Conservation (phyloP, 495 filamentous ascomycete genomes). For the Talaromyces nanjingensis region DNA sequence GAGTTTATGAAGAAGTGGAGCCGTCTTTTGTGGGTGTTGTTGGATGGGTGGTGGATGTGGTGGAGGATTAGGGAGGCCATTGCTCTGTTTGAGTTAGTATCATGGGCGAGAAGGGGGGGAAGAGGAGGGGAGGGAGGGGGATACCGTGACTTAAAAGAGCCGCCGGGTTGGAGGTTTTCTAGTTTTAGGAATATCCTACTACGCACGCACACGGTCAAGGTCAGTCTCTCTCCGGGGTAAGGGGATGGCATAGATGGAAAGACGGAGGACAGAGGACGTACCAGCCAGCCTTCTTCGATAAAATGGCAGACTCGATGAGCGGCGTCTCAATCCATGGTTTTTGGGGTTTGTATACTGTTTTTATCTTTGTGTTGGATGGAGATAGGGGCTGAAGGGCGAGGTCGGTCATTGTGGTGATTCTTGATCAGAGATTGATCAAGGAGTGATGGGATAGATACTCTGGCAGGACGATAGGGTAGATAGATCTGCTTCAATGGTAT, state of each 20-base stretch:
- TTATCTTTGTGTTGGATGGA: not conserved
- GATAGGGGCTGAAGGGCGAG: not conserved
- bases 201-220: not conserved
- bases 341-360: slow-evolving; percentile 16
- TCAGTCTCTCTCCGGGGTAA: not conserved
- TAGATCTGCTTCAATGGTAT: not conserved
- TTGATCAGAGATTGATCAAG: no score
- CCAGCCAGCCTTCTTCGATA: slow-evolving; percentile 70
- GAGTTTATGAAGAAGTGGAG: slow-evolving; percentile 83
- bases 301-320: slow-evolving; percentile 55
- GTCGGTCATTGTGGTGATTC: not conserved
- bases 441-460: no score
- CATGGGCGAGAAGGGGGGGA: not conserved
- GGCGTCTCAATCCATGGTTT: slow-evolving; percentile 69
- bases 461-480: not conserved
- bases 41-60: slow-evolving; percentile 39
- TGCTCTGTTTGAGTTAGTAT: slow-evolving; percentile 35
- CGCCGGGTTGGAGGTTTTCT: slow-evolving; percentile 86
- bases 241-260: no score
- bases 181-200: slow-evolving; percentile 84
- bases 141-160: slow-evolving; percentile 86
- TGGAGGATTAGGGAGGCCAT: slow-evolving; percentile 73
- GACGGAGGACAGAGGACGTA: slow-evolving; percentile 17
- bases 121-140: not conserved
- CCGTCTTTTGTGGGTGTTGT: slow-evolving; percentile 22